Evolutionary conservation across 1,284 basidiomycete species (phyloP), one percentile per base, ranked within the genome.

Genomic region (Ustilago loliicola): DNA sequence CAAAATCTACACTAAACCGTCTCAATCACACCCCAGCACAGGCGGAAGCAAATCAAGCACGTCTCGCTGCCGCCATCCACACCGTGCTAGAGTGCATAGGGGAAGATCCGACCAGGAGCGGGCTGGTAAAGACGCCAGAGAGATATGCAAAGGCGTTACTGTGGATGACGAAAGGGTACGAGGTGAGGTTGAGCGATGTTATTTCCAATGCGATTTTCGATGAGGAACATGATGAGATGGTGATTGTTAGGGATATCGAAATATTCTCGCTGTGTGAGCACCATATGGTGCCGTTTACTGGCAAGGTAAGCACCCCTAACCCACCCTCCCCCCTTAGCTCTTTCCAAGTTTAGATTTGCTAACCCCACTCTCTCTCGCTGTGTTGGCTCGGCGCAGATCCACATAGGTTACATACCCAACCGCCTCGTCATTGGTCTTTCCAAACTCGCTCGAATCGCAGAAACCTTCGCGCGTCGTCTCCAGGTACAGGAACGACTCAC

Each of bases 151-250:
- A 99, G 87, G 96, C 97, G 30, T 89, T 99, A 61, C 91, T 99
- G 89, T 99, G 95, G 95, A 98, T 99, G 96, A 99, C 97, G 38
- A 92, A 93, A 84, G 97, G 97, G 3, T 99, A 99, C 88, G 97
- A 98, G 86, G 96, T 98, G 87, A 91, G 94, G 77, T 88, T 99
- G 75, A 91, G 91, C 87, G 96, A 99, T 86, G 96, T 99, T 77
- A 98, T 99, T 80, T 97, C 98, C 87, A 94, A 98, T 89, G 97
- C 97, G 59, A 92, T 99, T 47, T 99, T 99, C 86, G 93, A 95
- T 61, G 97, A 99, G 88, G 95, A 99, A 87, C 97, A 99, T 88
- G 97, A 99, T 84, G 97, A 99, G 87, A 97, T 99, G 95, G 96
- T 99, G 61, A 92, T 99, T 75, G 97, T 99, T 56, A 91, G 94